Conservation (phyloP, 208 protist genomes). For the Crithidia fasciculata region DNA sequence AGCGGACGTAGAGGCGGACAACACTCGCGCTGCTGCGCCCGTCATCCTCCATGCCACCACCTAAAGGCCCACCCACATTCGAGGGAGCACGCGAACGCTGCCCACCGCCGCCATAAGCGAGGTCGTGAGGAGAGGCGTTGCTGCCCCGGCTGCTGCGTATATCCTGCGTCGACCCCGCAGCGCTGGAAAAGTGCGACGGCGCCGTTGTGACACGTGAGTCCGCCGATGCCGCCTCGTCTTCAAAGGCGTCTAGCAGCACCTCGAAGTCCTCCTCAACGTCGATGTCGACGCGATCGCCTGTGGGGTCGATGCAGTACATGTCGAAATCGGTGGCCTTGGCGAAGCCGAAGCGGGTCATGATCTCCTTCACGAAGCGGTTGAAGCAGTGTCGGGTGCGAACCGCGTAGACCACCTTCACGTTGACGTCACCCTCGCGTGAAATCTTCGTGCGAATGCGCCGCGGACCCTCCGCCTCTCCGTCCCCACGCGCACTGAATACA, state of each 20-base stretch:
- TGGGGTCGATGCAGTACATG: conserved; percentile 77
- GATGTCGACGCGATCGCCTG: conserved; percentile 81
- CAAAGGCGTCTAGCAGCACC: conserved; percentile 48
- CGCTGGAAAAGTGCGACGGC: not conserved
- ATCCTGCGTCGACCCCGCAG: not conserved
- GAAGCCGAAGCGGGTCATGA: conserved; percentile 80
- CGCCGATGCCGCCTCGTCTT: conserved; percentile 12
- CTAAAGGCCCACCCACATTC: not conserved
- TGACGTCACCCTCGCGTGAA: conserved; percentile 75
- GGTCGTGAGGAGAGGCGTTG: not conserved
- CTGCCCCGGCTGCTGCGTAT: not conserved
- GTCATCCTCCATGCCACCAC: conserved; percentile 19
- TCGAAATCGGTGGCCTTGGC: conserved; percentile 66
- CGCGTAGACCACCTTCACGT: conserved; percentile 76
- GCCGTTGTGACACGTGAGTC: not conserved
- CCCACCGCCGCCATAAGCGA: not conserved
- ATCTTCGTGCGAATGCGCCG: conserved; percentile 65
- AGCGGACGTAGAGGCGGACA: conserved; percentile 83
- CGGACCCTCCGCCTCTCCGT: conserved; percentile 1
- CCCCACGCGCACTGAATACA: not conserved
- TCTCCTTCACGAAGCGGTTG: conserved; percentile 43
- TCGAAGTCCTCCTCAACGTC: conserved; percentile 74
- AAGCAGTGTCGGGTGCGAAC: conserved; percentile 44
- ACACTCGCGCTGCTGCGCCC: conserved; percentile 57
- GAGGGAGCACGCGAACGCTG: not conserved